Conservation (phyloP, 768 basidiomycete species). For the Suillus alpinus region DNA sequence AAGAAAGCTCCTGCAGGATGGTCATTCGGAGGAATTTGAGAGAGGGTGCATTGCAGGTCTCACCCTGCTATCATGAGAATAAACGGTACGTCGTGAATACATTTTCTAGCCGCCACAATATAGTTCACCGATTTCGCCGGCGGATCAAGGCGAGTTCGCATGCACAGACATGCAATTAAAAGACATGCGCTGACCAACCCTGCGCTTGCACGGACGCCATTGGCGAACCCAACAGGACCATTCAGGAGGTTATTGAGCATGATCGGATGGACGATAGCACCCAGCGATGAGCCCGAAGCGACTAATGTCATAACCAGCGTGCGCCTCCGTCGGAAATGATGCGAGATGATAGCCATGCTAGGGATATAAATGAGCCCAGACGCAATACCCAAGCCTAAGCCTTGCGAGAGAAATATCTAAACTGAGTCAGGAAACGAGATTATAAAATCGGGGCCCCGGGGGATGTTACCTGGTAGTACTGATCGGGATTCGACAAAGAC, state of each 20-base stretch:
- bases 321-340: slow-evolving; percentile 39
- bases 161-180: neutral
- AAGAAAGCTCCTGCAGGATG: slow-evolving; percentile 16
- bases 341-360: slow-evolving; percentile 39
- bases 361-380: slow-evolving; percentile 46
- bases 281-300: neutral
- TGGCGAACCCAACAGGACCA: neutral
- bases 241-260: neutral
- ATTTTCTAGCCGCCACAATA: slow-evolving; percentile 21
- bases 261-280: neutral
- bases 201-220: neutral
- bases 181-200: neutral
- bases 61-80: slow-evolving; percentile 22
- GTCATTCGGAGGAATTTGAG: neutral
- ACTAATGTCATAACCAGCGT: neutral
- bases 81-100: slow-evolving; percentile 20
- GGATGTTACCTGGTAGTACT: slow-evolving; percentile 32
- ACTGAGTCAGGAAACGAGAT: neutral
- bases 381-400: slow-evolving; percentile 39
- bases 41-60: neutral
- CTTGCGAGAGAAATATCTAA: slow-evolving; percentile 45
- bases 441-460: neutral
- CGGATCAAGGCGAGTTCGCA: neutral
- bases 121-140: neutral
- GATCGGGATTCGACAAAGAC: slow-evolving; percentile 32